Base-by-base conservation (phyloP, 371 early-diverging fungal species). In the Rhizopus arrhizus region DNA sequence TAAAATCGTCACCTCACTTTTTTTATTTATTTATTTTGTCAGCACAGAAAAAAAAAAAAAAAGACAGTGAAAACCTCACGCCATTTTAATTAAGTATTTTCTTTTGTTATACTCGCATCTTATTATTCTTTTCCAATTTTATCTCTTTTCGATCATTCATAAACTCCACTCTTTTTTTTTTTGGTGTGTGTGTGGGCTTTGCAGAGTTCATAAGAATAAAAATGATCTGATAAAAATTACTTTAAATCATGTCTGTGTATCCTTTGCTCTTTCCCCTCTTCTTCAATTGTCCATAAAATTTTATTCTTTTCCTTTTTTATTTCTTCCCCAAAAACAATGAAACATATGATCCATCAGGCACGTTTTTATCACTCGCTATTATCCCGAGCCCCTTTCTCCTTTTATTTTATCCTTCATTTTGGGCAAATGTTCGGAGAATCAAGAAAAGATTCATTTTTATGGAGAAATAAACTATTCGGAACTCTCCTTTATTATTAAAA, bases 1-100 rank as follows among this genome's bases (percentile, higher is more conserved):
- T 5, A 65, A 65, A 56, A 61, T 61, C 35, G 56, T 65, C 66
- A 65, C 66, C 66, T 65, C 66, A 65, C 60, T 41, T 65, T 57
- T 60, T 64, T 59, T 42, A 10, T 40, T 40, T 40, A 22, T 22
- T 22, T 22, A 22, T 22, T 22, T 22, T 22, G 22, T 22, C 22
- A 22, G 22, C 22, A 2, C 22, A 36, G 36, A 51, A 51, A 51
- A 32, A 51, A 51, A 51, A 51, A 32, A 51, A 11, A 11, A 11
- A 11, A 36, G 36, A 36, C 6, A 11, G 11, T 9, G 36, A 28
- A 56, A 58, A 58, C 10, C 48, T 63, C 64, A 63, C 58, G 58
- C 64, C 64, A 63, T 41, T 58, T 22, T 28, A 47, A 13, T 33
- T 50, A 32, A 10, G 4, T 33, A 2, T 28, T 29, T 22, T 42